Percentiles rank a stretch among this genome's conserved stretches.
Conservation (phyloP, 257 asterid genomes). For the Rehmannia glutinosa region DNA sequence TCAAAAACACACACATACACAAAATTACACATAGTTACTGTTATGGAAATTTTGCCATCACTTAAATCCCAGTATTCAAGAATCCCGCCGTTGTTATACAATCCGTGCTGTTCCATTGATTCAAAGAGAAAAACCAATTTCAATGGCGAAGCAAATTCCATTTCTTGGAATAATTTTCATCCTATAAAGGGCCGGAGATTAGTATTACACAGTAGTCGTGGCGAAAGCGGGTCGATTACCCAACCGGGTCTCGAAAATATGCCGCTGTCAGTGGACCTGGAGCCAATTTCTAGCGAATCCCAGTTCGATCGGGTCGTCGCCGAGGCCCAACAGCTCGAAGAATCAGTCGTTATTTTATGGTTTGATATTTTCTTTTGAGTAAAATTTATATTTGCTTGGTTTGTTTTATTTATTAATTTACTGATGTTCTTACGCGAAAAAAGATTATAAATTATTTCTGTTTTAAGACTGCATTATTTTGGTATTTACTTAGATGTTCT, state of each 20-base stretch:
- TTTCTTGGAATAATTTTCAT: slow-evolving; percentile 7
- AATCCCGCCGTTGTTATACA: slow-evolving; percentile 14
- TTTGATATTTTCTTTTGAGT: slow-evolving; percentile 12
- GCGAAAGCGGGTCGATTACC: slow-evolving; percentile 40
- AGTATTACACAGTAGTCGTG: slow-evolving; percentile 13
- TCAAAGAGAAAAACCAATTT: slow-evolving; percentile 16
- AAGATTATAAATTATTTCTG: background rate
- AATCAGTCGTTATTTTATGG: slow-evolving; percentile 69
- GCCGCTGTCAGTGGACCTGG: slow-evolving; percentile 56
- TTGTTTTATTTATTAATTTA: background rate
- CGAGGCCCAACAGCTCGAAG: slow-evolving; percentile 60
- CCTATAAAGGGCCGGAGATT: slow-evolving; percentile 14
- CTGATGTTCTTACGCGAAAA: background rate
- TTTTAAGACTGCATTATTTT: background rate
- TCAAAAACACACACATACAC: background rate
- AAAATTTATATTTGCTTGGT: background rate
- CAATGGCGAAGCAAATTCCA: background rate
- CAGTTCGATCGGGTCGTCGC: slow-evolving; percentile 67
- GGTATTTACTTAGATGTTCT: background rate
- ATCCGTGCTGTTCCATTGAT: background rate
- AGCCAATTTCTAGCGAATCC: slow-evolving; percentile 54
- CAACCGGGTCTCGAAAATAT: slow-evolving; percentile 33
- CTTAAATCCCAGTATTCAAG: slow-evolving; percentile 24
- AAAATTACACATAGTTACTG: background rate
- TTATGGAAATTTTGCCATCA: slow-evolving; percentile 35